phyloP scores from a whole-genome alignment of 2,329 filamentous ascomycete species.

The Colletotrichum sp. region DNA sequence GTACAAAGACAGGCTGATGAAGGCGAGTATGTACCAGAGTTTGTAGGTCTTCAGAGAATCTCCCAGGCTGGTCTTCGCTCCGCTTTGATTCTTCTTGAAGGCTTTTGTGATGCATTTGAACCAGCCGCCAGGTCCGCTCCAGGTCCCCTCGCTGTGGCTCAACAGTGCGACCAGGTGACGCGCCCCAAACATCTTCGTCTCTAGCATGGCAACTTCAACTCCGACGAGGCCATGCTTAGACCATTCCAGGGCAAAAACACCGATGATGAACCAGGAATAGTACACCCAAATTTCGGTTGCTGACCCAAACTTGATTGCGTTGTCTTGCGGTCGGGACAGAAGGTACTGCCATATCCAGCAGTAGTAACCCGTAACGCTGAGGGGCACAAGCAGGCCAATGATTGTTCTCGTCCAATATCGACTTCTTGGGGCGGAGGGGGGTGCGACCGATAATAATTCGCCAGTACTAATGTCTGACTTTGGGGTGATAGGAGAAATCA shows the following conservation, averaged over 20 bases:
- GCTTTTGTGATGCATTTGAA: background rate
- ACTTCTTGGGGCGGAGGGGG: background rate
- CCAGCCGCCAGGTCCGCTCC: slow-evolving; percentile 22
- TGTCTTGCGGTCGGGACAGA: background rate
- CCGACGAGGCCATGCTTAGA: slow-evolving; percentile 19
- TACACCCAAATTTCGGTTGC: slow-evolving; percentile 1
- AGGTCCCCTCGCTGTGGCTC: background rate
- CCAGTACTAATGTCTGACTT: background rate
- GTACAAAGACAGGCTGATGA: slow-evolving; percentile 5
- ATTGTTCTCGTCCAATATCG: background rate
- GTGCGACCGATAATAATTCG: background rate
- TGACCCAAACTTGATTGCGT: background rate
- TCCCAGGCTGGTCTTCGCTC: rapidly evolving
- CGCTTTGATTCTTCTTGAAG: background rate
- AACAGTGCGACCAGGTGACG: slow-evolving; percentile 1
- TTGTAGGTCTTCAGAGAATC: background rate
- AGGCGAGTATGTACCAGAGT: slow-evolving; percentile 18
- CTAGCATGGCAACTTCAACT: slow-evolving; percentile 19
- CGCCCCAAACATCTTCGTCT: background rate
- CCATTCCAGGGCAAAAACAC: slow-evolving; percentile 23
- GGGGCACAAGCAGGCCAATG: background rate
- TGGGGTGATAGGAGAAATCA: background rate
- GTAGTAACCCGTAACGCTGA: background rate
- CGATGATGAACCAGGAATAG: slow-evolving; percentile 24
- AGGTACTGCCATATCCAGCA: background rate